Evolutionary conservation across 257 asterid genomes (phyloP).

Genomic region (Petrea volubilis): DNA sequence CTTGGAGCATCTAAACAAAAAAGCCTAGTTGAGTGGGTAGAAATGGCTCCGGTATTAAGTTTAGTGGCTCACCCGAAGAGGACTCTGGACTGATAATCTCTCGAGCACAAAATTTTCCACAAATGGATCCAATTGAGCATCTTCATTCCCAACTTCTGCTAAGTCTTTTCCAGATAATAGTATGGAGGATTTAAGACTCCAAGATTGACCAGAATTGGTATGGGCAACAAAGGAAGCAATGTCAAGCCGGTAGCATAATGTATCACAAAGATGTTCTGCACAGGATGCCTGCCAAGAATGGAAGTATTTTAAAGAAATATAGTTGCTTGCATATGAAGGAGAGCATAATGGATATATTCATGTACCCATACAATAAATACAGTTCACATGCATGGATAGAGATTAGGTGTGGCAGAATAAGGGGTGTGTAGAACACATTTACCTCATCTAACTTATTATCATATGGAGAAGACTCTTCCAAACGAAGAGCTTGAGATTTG

Average conservation of each 20-base stretch:
- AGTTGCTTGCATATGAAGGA: conserved; percentile 6
- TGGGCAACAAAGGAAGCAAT: conserved; percentile 94
- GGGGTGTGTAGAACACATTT: conserved; percentile 21
- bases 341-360: conserved; percentile 4
- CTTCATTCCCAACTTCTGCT: conserved; percentile 42
- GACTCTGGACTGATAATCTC: conserved; percentile 91
- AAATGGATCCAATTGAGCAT: conserved; percentile 75
- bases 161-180: conserved; percentile 68
- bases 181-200: conserved; percentile 86
- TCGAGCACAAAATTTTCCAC: conserved; percentile 97
- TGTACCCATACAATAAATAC: conserved; percentile 14
- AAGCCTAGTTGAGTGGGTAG: conserved; percentile 20
- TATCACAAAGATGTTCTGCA: conserved; percentile 88
- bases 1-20: conserved; percentile 18
- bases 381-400: conserved; percentile 18
- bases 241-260: conserved; percentile 89
- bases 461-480: conserved; percentile 74
- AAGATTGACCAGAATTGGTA: conserved; percentile 84
- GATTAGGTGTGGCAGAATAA: conserved; percentile 13
- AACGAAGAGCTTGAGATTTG: conserved; percentile 84
- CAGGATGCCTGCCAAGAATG: conserved; percentile 74
- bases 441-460: conserved; percentile 75
- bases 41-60: conserved; percentile 7
- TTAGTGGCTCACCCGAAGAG: conserved; percentile 74
- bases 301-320: conserved; percentile 23